Evolutionary conservation across 345 rosid genomes (phyloP), one percentile per base, ranked within the genome.

Genomic region (Brassica rapa): DNA sequence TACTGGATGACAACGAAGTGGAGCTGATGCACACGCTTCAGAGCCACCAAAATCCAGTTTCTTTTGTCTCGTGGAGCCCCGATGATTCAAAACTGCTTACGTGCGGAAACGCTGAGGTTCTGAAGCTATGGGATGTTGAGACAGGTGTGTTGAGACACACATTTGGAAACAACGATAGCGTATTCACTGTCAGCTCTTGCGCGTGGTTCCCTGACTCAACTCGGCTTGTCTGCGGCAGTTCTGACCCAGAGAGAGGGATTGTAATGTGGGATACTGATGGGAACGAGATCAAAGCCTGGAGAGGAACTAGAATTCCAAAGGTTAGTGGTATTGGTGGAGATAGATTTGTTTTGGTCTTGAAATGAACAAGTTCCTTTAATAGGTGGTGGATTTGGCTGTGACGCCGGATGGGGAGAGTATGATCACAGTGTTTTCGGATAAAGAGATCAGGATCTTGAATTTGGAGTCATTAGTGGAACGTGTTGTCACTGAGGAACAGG

Each of bases 171-270:
- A 81, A 82, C 63, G 88, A 88, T 73, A 82, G 73, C 12, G 89
- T 85, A 85, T 92, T 91, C 87, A 77, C 86, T 19, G 92, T 90
- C 78, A 89, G 97, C 87, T 90, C 97, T 60, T 92, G 97, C 83
- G 95, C 97, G 82, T 94, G 97, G 97, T 91, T 92, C 86, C 97
- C 97, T 39, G 95, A 92, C 88, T 94, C 97, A 78, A 86, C 86
- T 73, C 87, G 85, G 79, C 86, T 92, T 78, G 91, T 90, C 15
- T 92, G 93, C 82, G 97, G 97, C 84, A 89, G 97, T 85, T 88
- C 90, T 74, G 90, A 88, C 27, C 90, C 93, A 3, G 91, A 87
- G 70, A 92, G 85, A 77, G 95, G 97, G 82, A 90, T 94, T 77
- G 87, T 84, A 83, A 83, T 94, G 89, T 92, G 90, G 95, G 97